Conservation (phyloP, 805 yeast species). For the Zygosaccharomyces lentus region DNA sequence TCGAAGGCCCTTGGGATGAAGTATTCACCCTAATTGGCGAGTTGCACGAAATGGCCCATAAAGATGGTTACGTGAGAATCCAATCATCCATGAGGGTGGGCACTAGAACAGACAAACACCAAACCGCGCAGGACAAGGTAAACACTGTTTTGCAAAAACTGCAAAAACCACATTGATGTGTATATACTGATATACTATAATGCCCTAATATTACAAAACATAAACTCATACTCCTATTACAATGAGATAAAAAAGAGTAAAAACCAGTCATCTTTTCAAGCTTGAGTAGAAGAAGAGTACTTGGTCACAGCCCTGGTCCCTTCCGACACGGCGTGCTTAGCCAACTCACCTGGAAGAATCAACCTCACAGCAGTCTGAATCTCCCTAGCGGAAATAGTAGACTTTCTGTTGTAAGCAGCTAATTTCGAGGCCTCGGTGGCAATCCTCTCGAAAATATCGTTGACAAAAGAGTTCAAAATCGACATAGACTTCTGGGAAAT, state of each 20-base stretch:
- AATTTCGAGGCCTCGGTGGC: constrained; percentile 93
- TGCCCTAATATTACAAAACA: constrained; percentile 15
- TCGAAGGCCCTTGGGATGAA: constrained; percentile 89
- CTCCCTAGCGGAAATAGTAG: constrained; percentile 93
- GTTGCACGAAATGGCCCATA: constrained; percentile 68
- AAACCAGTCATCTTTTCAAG: constrained; percentile 13
- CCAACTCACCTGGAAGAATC: constrained; percentile 93
- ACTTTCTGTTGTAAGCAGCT: constrained; percentile 95
- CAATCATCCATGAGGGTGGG: constrained; percentile 88
- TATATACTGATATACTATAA: constrained; percentile 12
- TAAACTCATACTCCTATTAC: constrained; percentile 5
- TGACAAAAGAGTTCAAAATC: constrained; percentile 93
- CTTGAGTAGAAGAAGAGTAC: constrained; percentile 60
- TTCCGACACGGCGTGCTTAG: constrained; percentile 93
- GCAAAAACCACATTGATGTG: constrained; percentile 12
- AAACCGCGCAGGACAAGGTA: constrained; percentile 68
- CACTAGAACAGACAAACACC: constrained; percentile 71
- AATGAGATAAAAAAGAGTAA: constrained; percentile 5
- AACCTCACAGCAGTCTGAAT: constrained; percentile 94
- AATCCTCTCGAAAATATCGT: constrained; percentile 91
- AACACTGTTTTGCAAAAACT: constrained; percentile 57
- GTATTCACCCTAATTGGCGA: constrained; percentile 76
- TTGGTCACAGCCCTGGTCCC: constrained; percentile 95
- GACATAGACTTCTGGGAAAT: constrained; percentile 96
- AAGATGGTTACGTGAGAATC: constrained; percentile 67